Evolutionary conservation across 306 rosid genomes (phyloP).

Genomic region (Begonia masoniana): DNA sequence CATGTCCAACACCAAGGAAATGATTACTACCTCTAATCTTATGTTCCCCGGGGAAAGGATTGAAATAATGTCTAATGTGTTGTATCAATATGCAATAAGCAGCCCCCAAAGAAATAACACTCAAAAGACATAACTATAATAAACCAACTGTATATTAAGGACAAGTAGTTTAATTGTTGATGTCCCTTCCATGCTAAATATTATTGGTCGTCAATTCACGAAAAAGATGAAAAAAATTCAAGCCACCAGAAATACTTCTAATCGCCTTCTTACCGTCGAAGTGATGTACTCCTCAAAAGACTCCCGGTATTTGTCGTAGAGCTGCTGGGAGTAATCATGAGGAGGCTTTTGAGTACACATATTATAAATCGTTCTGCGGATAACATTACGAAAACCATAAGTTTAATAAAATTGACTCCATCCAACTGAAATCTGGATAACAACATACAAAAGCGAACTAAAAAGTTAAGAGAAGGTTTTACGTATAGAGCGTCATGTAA

Average conservation of each 20-base stretch:
- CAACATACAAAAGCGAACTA: background rate
- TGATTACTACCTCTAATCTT: too few relatives aligned
- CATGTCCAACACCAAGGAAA: too few relatives aligned
- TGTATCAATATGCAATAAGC: too few relatives aligned
- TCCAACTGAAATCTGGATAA: background rate
- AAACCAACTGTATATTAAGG: too few relatives aligned
- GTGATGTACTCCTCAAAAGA: constrained; percentile 27
- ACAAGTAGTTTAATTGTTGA: too few relatives aligned
- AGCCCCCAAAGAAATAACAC: too few relatives aligned
- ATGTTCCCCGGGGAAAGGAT: too few relatives aligned
- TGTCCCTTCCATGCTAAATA: too few relatives aligned
- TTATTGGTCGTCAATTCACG: too few relatives aligned
- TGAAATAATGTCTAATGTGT: too few relatives aligned
- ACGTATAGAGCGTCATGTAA: constrained; percentile 26
- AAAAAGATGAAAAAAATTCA: background rate
- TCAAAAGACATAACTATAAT: too few relatives aligned
- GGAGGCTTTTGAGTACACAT: constrained; percentile 25
- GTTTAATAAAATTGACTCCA: background rate
- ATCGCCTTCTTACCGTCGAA: too few relatives aligned
- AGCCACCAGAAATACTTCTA: background rate
- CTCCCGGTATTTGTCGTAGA: constrained; percentile 24
- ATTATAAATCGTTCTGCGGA: constrained; percentile 26
- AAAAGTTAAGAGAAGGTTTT: constrained; percentile 1
- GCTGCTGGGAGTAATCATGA: constrained; percentile 19
- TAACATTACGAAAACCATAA: background rate